Evolutionary conservation across 2,329 filamentous ascomycete genomes (phyloP).

Genomic region (Tolypocladium inflatum): DNA sequence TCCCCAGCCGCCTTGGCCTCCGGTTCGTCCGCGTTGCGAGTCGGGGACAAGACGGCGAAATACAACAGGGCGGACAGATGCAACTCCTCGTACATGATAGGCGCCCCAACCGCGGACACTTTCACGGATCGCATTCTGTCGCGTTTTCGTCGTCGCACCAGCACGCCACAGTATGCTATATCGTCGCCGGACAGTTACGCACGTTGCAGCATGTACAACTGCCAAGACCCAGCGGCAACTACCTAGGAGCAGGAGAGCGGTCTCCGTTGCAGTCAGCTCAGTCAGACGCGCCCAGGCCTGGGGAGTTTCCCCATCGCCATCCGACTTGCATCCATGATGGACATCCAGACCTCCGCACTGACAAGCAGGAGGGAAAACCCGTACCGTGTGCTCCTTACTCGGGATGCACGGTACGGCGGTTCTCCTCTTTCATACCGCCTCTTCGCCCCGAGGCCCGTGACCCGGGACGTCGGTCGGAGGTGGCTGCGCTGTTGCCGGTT

Average conservation of each 20-base stretch:
- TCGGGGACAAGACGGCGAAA: not conserved
- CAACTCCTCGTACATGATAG: not conserved
- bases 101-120: not conserved
- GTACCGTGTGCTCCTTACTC: not conserved
- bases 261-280: not conserved
- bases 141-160: not conserved
- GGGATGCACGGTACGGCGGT: not conserved
- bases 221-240: not conserved
- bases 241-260: not conserved
- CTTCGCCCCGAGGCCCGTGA: not conserved
- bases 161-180: too few relatives aligned
- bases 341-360: not conserved
- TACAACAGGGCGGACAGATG: not conserved
- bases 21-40: not conserved
- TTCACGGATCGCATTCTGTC: not conserved
- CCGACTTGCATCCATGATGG: not conserved
- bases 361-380: not conserved
- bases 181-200: too few relatives aligned
- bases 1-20: not conserved
- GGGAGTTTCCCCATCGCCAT: not conserved
- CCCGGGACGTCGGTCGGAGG: not conserved
- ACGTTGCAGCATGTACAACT: not conserved
- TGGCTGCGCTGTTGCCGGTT: not conserved
- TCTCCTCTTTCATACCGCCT: not conserved
- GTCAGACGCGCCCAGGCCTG: not conserved